Conservation (phyloP, 2,329 filamentous ascomycete genomes). For the Plectosphaerella cucumerina region DNA sequence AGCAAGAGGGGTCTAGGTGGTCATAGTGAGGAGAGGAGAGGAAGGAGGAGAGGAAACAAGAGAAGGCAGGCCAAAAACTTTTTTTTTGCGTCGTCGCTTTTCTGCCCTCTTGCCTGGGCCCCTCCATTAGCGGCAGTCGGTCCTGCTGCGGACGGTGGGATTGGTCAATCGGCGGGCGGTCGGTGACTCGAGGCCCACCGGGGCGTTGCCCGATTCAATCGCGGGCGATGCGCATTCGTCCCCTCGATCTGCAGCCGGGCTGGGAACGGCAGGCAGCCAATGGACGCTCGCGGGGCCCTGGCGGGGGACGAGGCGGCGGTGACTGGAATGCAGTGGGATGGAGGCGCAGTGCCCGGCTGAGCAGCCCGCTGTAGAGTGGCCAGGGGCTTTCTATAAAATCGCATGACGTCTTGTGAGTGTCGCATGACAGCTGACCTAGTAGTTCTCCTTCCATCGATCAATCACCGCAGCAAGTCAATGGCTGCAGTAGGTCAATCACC, state of each 20-base stretch:
- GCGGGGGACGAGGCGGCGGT: background rate
- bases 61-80: conserved; percentile 11
- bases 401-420: too few relatives aligned
- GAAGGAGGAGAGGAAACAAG: conserved; percentile 1
- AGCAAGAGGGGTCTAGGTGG: conserved; percentile 8
- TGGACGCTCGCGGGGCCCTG: background rate
- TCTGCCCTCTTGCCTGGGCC: conserved; percentile 3
- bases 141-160: background rate
- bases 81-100: conserved; percentile 8
- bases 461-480: too few relatives aligned
- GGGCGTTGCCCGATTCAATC: background rate
- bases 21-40: conserved; percentile 12
- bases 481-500: too few relatives aligned
- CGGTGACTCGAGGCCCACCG: background rate
- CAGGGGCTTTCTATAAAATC: too few relatives aligned
- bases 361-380: too few relatives aligned
- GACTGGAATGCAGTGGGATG: too few relatives aligned
- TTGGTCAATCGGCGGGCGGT: conserved; percentile 1
- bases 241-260: background rate
- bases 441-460: too few relatives aligned
- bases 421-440: too few relatives aligned
- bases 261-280: background rate
- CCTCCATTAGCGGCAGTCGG: conserved; percentile 2
- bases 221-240: too few relatives aligned
- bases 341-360: too few relatives aligned